A percentile compares a stretch with the other conserved stretches of the same genome.
These are phyloP conservation scores for Solanum ahanhuiri DNA, from an alignment of 257 asterid species.

Conservation along the genomic window DNA sequence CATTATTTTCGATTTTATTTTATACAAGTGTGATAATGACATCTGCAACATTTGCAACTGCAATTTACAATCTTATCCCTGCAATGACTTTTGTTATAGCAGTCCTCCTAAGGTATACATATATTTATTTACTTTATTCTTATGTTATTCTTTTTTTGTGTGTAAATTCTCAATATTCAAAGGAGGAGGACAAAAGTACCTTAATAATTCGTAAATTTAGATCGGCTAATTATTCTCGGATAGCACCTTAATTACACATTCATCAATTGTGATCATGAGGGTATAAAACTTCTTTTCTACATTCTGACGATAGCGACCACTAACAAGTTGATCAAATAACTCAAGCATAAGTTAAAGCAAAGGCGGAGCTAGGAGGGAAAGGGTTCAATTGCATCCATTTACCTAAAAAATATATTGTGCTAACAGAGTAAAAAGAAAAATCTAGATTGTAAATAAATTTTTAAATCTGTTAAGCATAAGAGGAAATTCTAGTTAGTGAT, in stretches of 20 bases:
- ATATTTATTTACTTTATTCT: neutral
- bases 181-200: neutral
- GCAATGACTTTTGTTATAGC: conserved; percentile 14
- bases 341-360: neutral
- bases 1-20: conserved; percentile 11
- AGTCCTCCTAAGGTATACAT: conserved; percentile 2
- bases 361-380: neutral
- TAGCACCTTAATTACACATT: neutral
- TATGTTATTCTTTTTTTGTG: neutral
- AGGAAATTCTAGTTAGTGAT: neutral
- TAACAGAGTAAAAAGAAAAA: neutral
- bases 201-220: neutral
- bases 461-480: neutral
- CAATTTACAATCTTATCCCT: conserved; percentile 13
- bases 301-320: neutral
- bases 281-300: neutral
- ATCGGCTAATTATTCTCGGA: neutral
- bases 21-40: conserved; percentile 9
- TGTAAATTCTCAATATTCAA: neutral
- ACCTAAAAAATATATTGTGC: neutral
- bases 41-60: conserved; percentile 15
- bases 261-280: neutral
- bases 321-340: too few relatives aligned
- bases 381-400: neutral
- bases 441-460: neutral